Percentiles rank a stretch among this genome's conserved stretches.
These are phyloP conservation scores for Neobulgaria alba DNA, from an alignment of 2,329 filamentous ascomycete genomes.

Conservation along the genomic window DNA sequence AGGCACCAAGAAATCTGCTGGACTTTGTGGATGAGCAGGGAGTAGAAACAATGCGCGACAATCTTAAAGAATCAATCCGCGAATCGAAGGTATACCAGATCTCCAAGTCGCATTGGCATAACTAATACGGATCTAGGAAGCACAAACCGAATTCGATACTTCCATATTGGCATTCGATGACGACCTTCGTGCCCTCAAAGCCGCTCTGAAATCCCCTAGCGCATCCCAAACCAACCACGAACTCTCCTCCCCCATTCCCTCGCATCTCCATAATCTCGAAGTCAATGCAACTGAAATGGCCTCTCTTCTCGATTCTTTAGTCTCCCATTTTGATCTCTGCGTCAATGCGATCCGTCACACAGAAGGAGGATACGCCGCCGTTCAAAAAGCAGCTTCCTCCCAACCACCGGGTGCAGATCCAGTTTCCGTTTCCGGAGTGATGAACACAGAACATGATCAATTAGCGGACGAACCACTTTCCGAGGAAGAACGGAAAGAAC, in stretches of 20 bases:
- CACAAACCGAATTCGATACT: constrained; percentile 65
- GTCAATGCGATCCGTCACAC: constrained; percentile 86
- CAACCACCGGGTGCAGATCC: constrained; percentile 38
- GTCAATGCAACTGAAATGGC: constrained; percentile 74
- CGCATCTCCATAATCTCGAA: constrained; percentile 35
- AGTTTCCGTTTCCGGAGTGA: constrained; percentile 59
- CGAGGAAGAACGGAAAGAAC: constrained; percentile 68
- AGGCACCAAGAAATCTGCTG: constrained; percentile 54
- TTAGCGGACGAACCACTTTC: constrained; percentile 56
- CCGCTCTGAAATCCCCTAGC: constrained; percentile 30
- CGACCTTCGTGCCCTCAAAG: constrained; percentile 58
- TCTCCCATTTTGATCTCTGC: constrained; percentile 86
- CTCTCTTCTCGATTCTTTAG: constrained; percentile 67
- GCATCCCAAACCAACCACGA: constrained; percentile 17
- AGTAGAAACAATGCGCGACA: constrained; percentile 56
- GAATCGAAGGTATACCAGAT: constrained; percentile 50
- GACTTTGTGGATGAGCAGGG: constrained; percentile 70
- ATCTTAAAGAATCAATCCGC: constrained; percentile 62
- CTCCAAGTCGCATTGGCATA: constrained; percentile 6
- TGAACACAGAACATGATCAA: constrained; percentile 45
- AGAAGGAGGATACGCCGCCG: constrained; percentile 66
- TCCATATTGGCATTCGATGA: constrained; percentile 61
- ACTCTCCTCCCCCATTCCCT: constrained; percentile 32
- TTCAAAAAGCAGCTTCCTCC: constrained; percentile 58
- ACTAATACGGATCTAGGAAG: constrained; percentile 40